These are phyloP conservation scores for Buddleja alternifolia DNA, from an alignment of 257 asterid species.

Conservation along the genomic window DNA sequence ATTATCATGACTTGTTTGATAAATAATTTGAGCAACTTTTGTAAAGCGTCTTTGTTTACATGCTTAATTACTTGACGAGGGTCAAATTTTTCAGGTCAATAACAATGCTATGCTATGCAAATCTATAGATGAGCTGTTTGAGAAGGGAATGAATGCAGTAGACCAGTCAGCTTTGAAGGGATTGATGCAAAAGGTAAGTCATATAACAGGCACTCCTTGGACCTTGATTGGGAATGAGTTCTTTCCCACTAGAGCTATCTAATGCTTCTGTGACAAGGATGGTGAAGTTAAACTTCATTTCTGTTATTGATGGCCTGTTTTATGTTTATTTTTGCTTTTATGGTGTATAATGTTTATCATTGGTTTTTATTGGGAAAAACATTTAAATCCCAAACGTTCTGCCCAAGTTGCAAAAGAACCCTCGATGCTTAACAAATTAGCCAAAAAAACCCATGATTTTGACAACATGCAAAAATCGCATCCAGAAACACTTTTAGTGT, in stretches of 20 bases:
- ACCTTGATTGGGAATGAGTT: background rate
- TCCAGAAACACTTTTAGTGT: too few species aligned
- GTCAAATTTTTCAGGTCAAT: conserved; percentile 61
- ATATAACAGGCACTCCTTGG: conserved; percentile 14
- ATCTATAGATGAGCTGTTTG: conserved; percentile 82
- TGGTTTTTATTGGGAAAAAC: background rate
- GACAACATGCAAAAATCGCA: too few species aligned
- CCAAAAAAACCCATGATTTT: too few species aligned
- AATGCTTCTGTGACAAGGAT: conserved; percentile 17
- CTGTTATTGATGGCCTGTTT: conserved; percentile 1
- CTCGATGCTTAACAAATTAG: too few species aligned
- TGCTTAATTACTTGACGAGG: conserved; percentile 31
- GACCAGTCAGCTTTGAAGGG: conserved; percentile 57
- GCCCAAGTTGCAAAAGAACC: too few species aligned
- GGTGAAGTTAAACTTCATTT: conserved; percentile 13
- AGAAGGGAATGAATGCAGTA: conserved; percentile 63
- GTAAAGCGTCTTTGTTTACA: background rate
- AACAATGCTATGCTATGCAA: conserved; percentile 81
- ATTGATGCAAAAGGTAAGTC: conserved; percentile 73
- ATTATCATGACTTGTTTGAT: background rate
- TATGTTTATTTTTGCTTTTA: background rate
- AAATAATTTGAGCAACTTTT: background rate
- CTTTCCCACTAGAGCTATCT: conserved; percentile 1
- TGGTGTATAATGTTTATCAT: conserved; percentile 12
- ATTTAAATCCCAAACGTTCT: background rate